These are phyloP conservation scores for Lepidopterella palustris DNA, from an alignment of 495 filamentous ascomycete species.

Conservation along the genomic window DNA sequence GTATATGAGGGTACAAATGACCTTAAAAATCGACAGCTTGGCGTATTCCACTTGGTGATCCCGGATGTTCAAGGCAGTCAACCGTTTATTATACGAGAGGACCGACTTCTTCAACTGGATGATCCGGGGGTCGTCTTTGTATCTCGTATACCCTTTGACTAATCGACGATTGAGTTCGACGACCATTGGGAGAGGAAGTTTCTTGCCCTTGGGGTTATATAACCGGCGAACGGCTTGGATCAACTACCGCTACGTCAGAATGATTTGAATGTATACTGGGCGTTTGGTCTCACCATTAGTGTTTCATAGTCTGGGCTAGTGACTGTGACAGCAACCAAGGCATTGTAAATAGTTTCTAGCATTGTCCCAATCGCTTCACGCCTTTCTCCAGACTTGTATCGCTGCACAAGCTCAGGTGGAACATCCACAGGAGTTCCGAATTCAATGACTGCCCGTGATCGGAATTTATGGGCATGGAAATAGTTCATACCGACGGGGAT, in stretches of 20 bases:
- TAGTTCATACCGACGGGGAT: conserved; percentile 99
- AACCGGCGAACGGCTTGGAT: conserved; percentile 92
- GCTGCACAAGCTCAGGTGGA: conserved; percentile 69
- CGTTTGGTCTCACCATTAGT: conserved; percentile 83
- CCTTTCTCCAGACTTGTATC: conserved; percentile 75
- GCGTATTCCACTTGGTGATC: conserved; percentile 96
- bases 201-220: conserved; percentile 91
- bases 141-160: conserved; percentile 84
- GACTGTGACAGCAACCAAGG: conserved; percentile 82
- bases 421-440: conserved; percentile 87
- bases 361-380: conserved; percentile 76
- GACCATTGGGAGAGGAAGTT: conserved; percentile 86
- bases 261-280: too few species aligned
- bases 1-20: conserved; percentile 72
- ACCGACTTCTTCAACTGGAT: conserved; percentile 71
- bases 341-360: conserved; percentile 78
- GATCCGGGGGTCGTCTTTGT: conserved; percentile 86
- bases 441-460: conserved; percentile 91
- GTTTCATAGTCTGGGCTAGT: conserved; percentile 95
- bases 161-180: conserved; percentile 94
- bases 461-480: conserved; percentile 98
- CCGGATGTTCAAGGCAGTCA: conserved; percentile 75
- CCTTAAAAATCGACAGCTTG: conserved; percentile 67
- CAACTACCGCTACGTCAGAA: too few species aligned
- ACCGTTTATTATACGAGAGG: conserved; percentile 78